A percentile compares a stretch with the other conserved stretches of the same genome.
Evolutionary conservation across 441 rosid genomes (phyloP).

Genomic region (Hura crepitans): DNA sequence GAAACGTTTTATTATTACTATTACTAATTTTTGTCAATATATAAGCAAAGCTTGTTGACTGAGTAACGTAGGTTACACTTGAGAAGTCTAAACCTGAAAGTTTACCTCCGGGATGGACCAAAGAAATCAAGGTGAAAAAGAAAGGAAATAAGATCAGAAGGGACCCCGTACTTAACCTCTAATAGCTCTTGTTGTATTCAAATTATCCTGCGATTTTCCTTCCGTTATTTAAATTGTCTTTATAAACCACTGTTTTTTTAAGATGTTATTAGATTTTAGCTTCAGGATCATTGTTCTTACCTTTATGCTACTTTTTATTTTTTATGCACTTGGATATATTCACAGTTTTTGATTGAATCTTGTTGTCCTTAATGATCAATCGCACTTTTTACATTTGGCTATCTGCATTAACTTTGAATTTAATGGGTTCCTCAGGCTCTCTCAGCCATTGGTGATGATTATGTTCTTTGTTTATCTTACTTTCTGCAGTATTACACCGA

Average conservation of each 20-base stretch:
- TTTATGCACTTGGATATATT: neutral
- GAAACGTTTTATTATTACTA: constrained; percentile 11
- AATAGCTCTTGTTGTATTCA: constrained; percentile 19
- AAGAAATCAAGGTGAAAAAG: constrained; percentile 60
- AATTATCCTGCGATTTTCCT: constrained; percentile 3
- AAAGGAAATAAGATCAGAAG: constrained; percentile 47
- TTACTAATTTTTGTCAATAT: constrained; percentile 13
- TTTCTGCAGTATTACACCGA: constrained; percentile 66
- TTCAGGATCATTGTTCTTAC: neutral
- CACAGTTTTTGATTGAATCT: neutral
- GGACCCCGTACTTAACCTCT: constrained; percentile 57
- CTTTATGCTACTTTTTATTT: constrained; percentile 5
- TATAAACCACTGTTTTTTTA: neutral
- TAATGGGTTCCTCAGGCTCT: constrained; percentile 14
- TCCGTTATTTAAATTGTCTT: constrained; percentile 15
- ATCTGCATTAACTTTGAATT: constrained; percentile 6
- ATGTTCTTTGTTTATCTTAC: constrained; percentile 13
- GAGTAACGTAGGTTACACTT: constrained; percentile 47
- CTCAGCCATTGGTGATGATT: neutral
- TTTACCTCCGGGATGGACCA: constrained; percentile 84
- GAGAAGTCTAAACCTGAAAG: constrained; percentile 69
- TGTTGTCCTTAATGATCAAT: neutral
- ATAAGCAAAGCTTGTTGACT: constrained; percentile 25
- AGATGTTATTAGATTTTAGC: neutral
- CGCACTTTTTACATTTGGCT: neutral